Base-by-base conservation (phyloP, 2,329 filamentous ascomycete species). In the Bimuria novae-zelandiae region DNA sequence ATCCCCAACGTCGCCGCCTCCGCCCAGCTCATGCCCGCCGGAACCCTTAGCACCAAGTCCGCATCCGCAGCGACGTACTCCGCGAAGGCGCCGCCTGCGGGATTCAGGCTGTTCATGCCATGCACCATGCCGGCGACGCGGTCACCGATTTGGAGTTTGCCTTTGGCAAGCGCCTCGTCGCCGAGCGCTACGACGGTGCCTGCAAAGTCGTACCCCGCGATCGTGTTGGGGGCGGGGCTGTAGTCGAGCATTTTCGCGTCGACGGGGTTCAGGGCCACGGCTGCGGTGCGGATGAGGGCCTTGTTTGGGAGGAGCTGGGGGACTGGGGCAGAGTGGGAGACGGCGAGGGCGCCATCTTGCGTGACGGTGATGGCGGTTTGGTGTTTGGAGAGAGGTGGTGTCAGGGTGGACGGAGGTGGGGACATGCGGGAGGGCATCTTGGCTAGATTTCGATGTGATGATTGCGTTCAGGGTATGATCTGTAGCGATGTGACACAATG, bases 201-300 rank as follows among this genome's bases (percentile, higher is more conserved):
- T 17, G 54, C 54, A 39, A 42, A 56, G 35, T 56, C 49, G 22
- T 32, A 52, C 21, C 54, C 54, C 14, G 35, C 14, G 43, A 54
- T 48, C 40, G 50, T 51, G 14, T 37, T 42, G 17, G 40, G 40
- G 16, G 51, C 56, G 12, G 48, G 41, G 35, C 57, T 60, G 36
- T 29, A 30, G 5, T 43, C 54, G 1, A 42, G 46, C 62, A 64
- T 66, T 47, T 67, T 66, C 16, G 51, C 51, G 36, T 67, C 63
- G 8, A 54, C 55, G 10, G 64, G 62, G 35, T 67, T 67, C n/a
- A 67, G 32, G 16, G 63, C 52, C 35, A 65, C 55, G 11, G 62
- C 63, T n/a, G n/a, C n/a, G n/a, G n/a, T n/a, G n/a, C n/a, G n/a
- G n/a, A n/a, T n/a, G n/a, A n/a, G n/a, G n/a, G n/a, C n/a, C n/a